A percentile compares a stretch with the other conserved stretches of the same genome.
Conservation (phyloP, 129 eudicot genomes). For the Centrapalus pauciflorus region DNA sequence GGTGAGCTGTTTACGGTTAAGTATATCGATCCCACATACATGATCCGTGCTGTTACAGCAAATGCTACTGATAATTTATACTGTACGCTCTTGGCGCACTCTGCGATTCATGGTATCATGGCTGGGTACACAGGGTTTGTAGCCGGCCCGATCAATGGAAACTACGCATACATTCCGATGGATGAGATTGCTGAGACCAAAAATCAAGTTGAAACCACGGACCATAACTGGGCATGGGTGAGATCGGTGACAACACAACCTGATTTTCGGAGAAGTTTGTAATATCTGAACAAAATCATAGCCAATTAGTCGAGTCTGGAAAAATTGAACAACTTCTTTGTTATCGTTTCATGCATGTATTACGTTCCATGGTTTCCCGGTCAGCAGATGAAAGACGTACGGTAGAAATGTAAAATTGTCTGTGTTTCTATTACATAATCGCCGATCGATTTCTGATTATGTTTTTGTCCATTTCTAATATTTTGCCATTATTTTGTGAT, state of each 20-base stretch:
- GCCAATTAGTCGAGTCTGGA: too few relatives aligned
- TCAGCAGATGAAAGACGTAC: too few relatives aligned
- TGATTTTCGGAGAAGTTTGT: slow-evolving; percentile 49
- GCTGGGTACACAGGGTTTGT: slow-evolving; percentile 90
- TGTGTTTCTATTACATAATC: too few relatives aligned
- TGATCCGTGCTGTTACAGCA: slow-evolving; percentile 74
- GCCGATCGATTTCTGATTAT: too few relatives aligned
- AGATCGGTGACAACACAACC: slow-evolving; percentile 72
- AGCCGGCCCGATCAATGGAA: slow-evolving; percentile 66
- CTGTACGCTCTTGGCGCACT: slow-evolving; percentile 70
- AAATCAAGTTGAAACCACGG: slow-evolving; percentile 49
- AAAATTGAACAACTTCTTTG: too few relatives aligned
- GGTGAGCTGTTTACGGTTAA: slow-evolving; percentile 62
- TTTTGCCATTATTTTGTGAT: too few relatives aligned
- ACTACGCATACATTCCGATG: slow-evolving; percentile 71
- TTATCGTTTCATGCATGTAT: too few relatives aligned
- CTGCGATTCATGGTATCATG: slow-evolving; percentile 86
- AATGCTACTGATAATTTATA: slow-evolving; percentile 71
- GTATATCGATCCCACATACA: slow-evolving; percentile 80
- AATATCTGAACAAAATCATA: too few relatives aligned
- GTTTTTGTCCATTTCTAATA: too few relatives aligned
- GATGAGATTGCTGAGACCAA: slow-evolving; percentile 55
- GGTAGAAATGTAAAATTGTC: too few relatives aligned
- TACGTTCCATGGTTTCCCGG: too few relatives aligned
- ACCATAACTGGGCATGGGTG: slow-evolving; percentile 85